Evolutionary conservation across 2,329 filamentous ascomycete genomes (phyloP).

Genomic region (Drechslerella dactyloides): DNA sequence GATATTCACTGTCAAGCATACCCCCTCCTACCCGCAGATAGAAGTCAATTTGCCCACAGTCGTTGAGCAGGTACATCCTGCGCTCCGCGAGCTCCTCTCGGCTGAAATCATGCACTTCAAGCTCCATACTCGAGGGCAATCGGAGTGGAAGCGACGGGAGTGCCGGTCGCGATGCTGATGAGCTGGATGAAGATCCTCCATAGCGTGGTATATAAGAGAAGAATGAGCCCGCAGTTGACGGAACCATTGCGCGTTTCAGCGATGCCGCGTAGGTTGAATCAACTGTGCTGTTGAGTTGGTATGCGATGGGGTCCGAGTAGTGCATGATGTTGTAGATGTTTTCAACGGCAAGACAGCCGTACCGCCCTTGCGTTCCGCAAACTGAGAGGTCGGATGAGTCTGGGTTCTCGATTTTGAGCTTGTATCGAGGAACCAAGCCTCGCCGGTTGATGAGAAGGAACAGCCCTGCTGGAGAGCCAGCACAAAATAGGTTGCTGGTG

Average conservation of each 20-base stretch:
- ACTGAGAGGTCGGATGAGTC: slow-evolving; percentile 65
- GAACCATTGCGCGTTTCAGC: slow-evolving; percentile 79
- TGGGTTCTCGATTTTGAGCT: slow-evolving; percentile 69
- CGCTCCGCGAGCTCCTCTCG: slow-evolving; percentile 90
- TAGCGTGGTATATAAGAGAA: slow-evolving; percentile 59
- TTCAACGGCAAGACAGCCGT: slow-evolving; percentile 90
- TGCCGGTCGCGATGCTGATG: slow-evolving; percentile 54
- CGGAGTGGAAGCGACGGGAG: slow-evolving; percentile 56
- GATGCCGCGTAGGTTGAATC: slow-evolving; percentile 79
- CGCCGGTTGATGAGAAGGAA: slow-evolving; percentile 84
- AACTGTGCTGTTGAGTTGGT: slow-evolving; percentile 87
- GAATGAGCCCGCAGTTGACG: slow-evolving; percentile 71
- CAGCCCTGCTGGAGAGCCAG: slow-evolving; percentile 88
- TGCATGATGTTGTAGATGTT: slow-evolving; percentile 95
- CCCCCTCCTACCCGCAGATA: slow-evolving; percentile 83
- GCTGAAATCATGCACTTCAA: slow-evolving; percentile 94
- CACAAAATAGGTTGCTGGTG: slow-evolving; percentile 85
- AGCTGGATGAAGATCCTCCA: slow-evolving; percentile 21
- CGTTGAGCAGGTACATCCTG: slow-evolving; percentile 84
- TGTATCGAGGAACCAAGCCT: slow-evolving; percentile 74
- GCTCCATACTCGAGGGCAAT: slow-evolving; percentile 74
- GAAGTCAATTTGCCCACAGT: slow-evolving; percentile 95
- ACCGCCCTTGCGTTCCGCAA: slow-evolving; percentile 77
- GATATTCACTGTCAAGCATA: slow-evolving; percentile 89
- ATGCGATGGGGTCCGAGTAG: slow-evolving; percentile 78